Evolutionary conservation across 129 eudicot genomes (phyloP), one percentile per base, ranked within the genome.

Genomic region (Rutidosis leptorrhynchoides): DNA sequence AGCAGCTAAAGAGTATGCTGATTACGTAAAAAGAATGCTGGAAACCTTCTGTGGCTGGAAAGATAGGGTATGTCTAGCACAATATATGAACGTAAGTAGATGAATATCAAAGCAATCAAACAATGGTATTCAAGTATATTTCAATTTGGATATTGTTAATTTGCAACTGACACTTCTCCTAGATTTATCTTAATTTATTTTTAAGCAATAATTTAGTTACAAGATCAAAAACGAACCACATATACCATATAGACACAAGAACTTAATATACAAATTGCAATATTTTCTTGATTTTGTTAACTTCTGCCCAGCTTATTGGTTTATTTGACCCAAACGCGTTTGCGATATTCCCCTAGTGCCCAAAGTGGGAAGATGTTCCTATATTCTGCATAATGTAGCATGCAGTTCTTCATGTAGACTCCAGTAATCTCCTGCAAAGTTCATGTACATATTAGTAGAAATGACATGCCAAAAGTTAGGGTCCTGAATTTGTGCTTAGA

Each of bases 321-420:
- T 74, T 74, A 57, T 23, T 58, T 74, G 24, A 70, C 57, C 81
- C 81, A 65, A 76, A 80, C 58, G 8, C 69, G 72, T 71, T 77
- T 81, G 32, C 82, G 76, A 57, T 81, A 81, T 63, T 81, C 79
- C 51, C 77, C 79, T n/a, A 81, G 82, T 20, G 85, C 85, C 82
- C 85, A 73, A 22, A 81, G 75, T 11, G 85, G 82, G 67, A 72
- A 77, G 15, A 77, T 72, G 65, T 72, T 81, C 33, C 82, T 81
- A 46, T 81, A 77, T 48, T 62, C 73, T 55, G 82, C 67, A 58
- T 72, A 81, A 68, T 73, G 82, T 10, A 67, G 30, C 79, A 81
- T 77, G 67, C 80, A 81, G 14, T 81, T 81, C 77, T 77, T 81
- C 79, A 72, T 77, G 85, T 53, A 77, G 9, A 68, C 79, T 77